These are phyloP conservation scores for Tolypocladium cylindrosporum DNA, from an alignment of 2,329 filamentous ascomycete species.

Conservation along the genomic window DNA sequence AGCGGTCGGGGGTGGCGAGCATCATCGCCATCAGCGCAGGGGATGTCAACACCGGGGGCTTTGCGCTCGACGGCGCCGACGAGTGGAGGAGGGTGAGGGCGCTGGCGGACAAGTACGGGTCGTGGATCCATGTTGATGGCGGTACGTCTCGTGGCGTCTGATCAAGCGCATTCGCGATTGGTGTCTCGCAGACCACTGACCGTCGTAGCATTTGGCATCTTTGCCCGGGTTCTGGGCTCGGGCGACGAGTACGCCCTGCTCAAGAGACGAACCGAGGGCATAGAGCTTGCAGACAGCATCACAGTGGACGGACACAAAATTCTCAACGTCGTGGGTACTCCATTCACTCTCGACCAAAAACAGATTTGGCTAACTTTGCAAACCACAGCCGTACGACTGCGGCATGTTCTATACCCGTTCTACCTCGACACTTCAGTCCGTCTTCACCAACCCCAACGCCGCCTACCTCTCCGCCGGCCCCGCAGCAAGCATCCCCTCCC, in stretches of 20 bases:
- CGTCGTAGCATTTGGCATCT: slow-evolving; percentile 66
- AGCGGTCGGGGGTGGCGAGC: slow-evolving; percentile 43
- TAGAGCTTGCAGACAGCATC: slow-evolving; percentile 81
- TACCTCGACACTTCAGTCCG: slow-evolving; percentile 41
- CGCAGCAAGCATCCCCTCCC: slow-evolving; percentile 53
- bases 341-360: background rate
- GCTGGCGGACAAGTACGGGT: slow-evolving; percentile 61
- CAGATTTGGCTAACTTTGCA: slow-evolving; percentile 2
- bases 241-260: slow-evolving; percentile 44
- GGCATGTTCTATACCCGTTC: slow-evolving; percentile 78
- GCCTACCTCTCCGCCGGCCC: slow-evolving; percentile 55
- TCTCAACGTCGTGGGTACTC: slow-evolving; percentile 64
- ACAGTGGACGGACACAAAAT: slow-evolving; percentile 82
- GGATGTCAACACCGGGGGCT: slow-evolving; percentile 85
- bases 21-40: slow-evolving; percentile 76
- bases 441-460: slow-evolving; percentile 79
- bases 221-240: slow-evolving; percentile 55
- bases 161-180: background rate
- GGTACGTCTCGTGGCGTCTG: slow-evolving; percentile 28
- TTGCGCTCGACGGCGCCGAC: slow-evolving; percentile 47
- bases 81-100: slow-evolving; percentile 55
- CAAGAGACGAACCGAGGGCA: slow-evolving; percentile 43
- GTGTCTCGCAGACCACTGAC: background rate
- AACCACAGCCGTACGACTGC: slow-evolving; percentile 67
- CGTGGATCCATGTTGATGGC: slow-evolving; percentile 87